Evolutionary conservation across 2,329 filamentous ascomycete species (phyloP).

Genomic region (Fusarium equiseti): DNA sequence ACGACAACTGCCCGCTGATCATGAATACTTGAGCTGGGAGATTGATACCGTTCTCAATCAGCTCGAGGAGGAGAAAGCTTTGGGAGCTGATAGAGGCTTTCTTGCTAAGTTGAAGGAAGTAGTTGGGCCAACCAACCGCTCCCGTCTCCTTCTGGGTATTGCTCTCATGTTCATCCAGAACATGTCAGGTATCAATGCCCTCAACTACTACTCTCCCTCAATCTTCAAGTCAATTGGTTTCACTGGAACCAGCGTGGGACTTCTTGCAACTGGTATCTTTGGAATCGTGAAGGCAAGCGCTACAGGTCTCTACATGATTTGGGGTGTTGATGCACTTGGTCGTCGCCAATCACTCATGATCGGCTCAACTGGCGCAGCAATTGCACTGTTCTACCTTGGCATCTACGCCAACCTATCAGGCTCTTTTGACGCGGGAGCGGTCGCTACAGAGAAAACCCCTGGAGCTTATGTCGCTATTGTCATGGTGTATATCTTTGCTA

Average conservation of each 20-base stretch:
- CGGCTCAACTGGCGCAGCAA: not conserved
- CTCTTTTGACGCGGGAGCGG: not conserved
- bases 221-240: constrained; percentile 34
- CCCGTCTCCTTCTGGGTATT: constrained; percentile 1
- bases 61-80: constrained; percentile 1
- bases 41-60: not conserved
- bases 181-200: constrained; percentile 17
- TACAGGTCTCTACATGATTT: constrained; percentile 8
- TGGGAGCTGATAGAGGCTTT: not conserved
- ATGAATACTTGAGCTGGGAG: constrained; percentile 3
- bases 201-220: constrained; percentile 17
- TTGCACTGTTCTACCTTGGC: not conserved
- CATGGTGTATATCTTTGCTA: constrained; percentile 7
- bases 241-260: constrained; percentile 16
- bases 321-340: constrained; percentile 10
- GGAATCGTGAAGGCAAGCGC: constrained; percentile 8
- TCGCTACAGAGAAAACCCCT: not conserved
- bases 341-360: constrained; percentile 10
- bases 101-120: not conserved
- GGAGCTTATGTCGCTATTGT: constrained; percentile 10
- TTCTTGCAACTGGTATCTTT: constrained; percentile 5
- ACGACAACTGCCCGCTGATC: constrained; percentile 1
- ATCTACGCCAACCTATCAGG: not conserved
- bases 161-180: constrained; percentile 15
- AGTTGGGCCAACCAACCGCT: not conserved